Base-by-base conservation (phyloP, 345 rosid genomes). In the Garcia nutans region DNA sequence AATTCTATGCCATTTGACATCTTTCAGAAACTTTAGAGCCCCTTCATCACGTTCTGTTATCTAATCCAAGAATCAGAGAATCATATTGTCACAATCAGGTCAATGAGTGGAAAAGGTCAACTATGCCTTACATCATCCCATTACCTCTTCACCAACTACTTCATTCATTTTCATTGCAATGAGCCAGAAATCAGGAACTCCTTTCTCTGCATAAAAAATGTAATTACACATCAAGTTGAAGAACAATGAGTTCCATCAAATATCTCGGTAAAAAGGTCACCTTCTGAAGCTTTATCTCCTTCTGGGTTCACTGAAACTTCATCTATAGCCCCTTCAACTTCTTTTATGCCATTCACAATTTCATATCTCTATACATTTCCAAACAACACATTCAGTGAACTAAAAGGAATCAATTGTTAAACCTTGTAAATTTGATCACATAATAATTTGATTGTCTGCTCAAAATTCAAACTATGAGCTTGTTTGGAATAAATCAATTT, bases 31-130 rank as follows among this genome's bases (percentile, higher is more conserved):
- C 65, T 77, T 74, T 10, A 81, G 78, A 65, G 81, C 81, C 31
- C 73, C 84, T 63, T 81, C 84, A 65, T 81, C 84, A 50, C 76
- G 74, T 60, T 77, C 84, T 24, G 68, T 67, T 3, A 81, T 74
- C 84, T 81, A 70, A 2, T 41, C 13, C 78, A 55, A 65, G 28
- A 64, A 77, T 33, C 47, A 20, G 49, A 12, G 22, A 52, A 31
- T 6, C 12, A 28, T 1, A 60, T 72, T 44, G 28, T 45, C 23
- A 59, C 11, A 45, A 62, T 64, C 33, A 50, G 19, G 22, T 31
- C 49, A 64, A n/a, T 13, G 15, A 64, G 15, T 31, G 13, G 61
- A 33, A 50, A 52, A 47, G 12, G 15, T 22, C 20, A 13, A 49
- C 49, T 15, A 64, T 50, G 49, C 17, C 11, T 33, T 52, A 20